phyloP scores from a whole-genome alignment of 805 yeast species.

The Grigorovia jiainica region DNA sequence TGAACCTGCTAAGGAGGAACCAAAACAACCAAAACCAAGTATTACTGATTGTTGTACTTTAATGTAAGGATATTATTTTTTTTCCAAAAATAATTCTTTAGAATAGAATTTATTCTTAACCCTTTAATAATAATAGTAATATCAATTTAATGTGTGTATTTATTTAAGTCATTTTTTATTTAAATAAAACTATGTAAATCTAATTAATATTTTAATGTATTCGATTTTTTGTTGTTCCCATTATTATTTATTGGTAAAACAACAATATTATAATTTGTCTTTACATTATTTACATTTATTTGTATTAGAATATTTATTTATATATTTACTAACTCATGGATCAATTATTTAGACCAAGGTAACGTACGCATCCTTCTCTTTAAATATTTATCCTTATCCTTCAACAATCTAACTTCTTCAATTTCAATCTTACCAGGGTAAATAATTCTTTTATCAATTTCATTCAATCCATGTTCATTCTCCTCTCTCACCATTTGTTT shows the following conservation, averaged over 20 bases:
- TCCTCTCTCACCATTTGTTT: slow-evolving; percentile 21
- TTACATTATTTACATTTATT: slow-evolving; percentile 1
- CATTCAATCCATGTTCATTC: slow-evolving; percentile 31
- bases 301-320: slow-evolving; percentile 1
- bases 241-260: too few relatives aligned
- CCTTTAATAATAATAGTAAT: too few relatives aligned
- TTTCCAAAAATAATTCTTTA: too few relatives aligned
- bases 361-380: slow-evolving; percentile 45
- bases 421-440: slow-evolving; percentile 65
- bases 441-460: slow-evolving; percentile 51
- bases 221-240: too few relatives aligned
- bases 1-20: slow-evolving; percentile 12
- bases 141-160: too few relatives aligned
- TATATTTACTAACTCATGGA: background rate
- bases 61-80: background rate
- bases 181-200: too few relatives aligned
- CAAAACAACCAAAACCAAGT: slow-evolving; percentile 18
- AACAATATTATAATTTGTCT: too few relatives aligned
- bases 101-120: too few relatives aligned
- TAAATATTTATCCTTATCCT: slow-evolving; percentile 47
- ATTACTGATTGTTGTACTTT: slow-evolving; percentile 20
- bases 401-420: slow-evolving; percentile 35
- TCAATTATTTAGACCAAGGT: slow-evolving; percentile 33
- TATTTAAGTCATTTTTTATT: too few relatives aligned
- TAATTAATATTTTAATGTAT: too few relatives aligned